A percentile compares a stretch with the other conserved stretches of the same genome.
These are phyloP conservation scores for Tilletia setariae DNA, from an alignment of 1,284 basidiomycete genomes.

Conservation along the genomic window DNA sequence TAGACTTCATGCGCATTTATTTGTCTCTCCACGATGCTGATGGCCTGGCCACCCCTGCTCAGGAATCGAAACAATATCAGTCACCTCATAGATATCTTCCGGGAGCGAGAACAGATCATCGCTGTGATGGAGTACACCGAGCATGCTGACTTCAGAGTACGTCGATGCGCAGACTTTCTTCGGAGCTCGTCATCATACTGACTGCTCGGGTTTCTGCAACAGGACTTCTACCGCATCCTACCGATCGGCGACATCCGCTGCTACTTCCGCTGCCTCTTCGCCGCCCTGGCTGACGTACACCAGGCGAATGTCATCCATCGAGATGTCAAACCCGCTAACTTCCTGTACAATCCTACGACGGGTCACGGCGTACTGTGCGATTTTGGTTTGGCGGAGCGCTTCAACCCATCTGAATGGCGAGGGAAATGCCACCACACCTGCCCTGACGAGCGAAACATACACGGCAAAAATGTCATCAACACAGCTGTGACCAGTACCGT, in stretches of 20 bases:
- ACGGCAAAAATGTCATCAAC: constrained; percentile 45
- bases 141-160: constrained; percentile 86
- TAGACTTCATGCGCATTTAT: background rate
- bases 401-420: constrained; percentile 47
- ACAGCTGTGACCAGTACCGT: constrained; percentile 32
- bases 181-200: background rate
- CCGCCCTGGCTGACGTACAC: constrained; percentile 84
- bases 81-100: constrained; percentile 90
- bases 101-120: constrained; percentile 86
- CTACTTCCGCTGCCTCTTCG: constrained; percentile 88
- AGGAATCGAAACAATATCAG: constrained; percentile 29
- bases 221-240: constrained; percentile 73
- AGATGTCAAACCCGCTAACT: constrained; percentile 98
- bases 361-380: constrained; percentile 86
- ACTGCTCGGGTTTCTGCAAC: background rate
- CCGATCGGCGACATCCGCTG: constrained; percentile 73
- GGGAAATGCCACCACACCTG: constrained; percentile 52
- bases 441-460: constrained; percentile 38
- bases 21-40: background rate
- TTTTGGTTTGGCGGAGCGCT: constrained; percentile 69
- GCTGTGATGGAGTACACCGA: constrained; percentile 90
- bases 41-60: background rate
- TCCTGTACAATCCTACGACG: constrained; percentile 82
- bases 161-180: no score
- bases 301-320: constrained; percentile 86